Percentiles rank a stretch among this genome's conserved stretches.
phyloP scores from a whole-genome alignment of 2,329 filamentous ascomycete genomes.

The Colletotrichum australisinense region DNA sequence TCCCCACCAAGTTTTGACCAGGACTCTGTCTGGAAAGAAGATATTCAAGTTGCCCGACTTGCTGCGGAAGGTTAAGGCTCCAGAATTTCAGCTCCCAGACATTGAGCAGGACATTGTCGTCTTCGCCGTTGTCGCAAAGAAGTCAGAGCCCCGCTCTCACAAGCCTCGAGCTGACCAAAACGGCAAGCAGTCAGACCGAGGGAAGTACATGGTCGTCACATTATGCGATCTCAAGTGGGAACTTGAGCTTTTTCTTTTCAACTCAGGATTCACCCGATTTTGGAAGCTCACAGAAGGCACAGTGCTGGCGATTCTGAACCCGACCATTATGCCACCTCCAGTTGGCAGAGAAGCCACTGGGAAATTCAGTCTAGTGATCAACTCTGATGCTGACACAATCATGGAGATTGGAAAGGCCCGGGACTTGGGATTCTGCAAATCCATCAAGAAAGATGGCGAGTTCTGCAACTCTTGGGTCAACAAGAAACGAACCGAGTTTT shows the following conservation, averaged over 20 bases:
- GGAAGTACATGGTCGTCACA: conserved; percentile 93
- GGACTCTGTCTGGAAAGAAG: conserved; percentile 82
- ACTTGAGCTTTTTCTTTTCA: conserved; percentile 92
- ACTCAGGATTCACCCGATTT: conserved; percentile 88
- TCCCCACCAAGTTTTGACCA: conserved; percentile 82
- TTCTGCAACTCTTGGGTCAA: conserved; percentile 89
- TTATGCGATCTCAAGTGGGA: conserved; percentile 92
- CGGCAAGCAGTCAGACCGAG: conserved; percentile 65
- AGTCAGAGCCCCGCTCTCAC: conserved; percentile 81
- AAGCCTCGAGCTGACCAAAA: conserved; percentile 56
- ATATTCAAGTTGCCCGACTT: conserved; percentile 84
- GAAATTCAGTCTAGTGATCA: conserved; percentile 86
- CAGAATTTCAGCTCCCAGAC: conserved; percentile 83
- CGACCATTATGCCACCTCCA: conserved; percentile 88
- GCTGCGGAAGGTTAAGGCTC: conserved; percentile 82
- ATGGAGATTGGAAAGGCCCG: conserved; percentile 88
- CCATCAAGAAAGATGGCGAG: conserved; percentile 85
- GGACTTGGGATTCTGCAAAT: conserved; percentile 90
- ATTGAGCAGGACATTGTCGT: conserved; percentile 91
- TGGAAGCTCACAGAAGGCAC: conserved; percentile 96
- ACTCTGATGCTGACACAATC: conserved; percentile 87
- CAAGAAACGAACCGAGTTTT: conserved; percentile 86
- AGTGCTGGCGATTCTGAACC: conserved; percentile 91
- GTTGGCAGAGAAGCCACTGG: conserved; percentile 81
- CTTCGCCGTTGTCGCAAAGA: conserved; percentile 87